Evolutionary conservation across 257 asterid species (phyloP).

Genomic region (Solanum bukasovii): DNA sequence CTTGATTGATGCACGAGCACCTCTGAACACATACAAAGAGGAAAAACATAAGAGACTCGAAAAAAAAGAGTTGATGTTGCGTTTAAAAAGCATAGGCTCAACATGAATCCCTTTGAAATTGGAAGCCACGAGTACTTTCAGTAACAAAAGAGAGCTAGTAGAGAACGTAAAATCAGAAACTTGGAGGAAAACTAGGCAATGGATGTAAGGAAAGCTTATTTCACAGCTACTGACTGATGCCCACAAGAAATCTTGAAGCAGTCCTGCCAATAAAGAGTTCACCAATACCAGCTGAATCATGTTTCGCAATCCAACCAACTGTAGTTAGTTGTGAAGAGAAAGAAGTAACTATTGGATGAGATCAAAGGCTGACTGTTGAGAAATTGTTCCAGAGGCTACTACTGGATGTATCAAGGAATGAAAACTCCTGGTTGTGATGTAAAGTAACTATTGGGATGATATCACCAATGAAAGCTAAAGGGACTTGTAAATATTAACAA

Average conservation of each 20-base stretch:
- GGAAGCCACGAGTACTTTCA: neutral
- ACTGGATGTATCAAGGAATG: neutral
- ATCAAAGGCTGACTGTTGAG: neutral
- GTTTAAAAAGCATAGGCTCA: neutral
- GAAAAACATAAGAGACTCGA: neutral
- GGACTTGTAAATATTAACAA: neutral
- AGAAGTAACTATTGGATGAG: neutral
- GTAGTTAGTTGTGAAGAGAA: neutral
- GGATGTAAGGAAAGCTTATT: neutral
- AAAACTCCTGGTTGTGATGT: neutral
- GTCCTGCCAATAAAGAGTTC: neutral
- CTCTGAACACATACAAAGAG: conserved; percentile 31
- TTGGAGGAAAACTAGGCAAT: neutral
- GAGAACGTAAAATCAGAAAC: neutral
- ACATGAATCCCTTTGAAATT: neutral
- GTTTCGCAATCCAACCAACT: neutral
- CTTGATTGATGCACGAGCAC: conserved; percentile 70
- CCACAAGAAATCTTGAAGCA: neutral
- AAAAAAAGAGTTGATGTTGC: neutral
- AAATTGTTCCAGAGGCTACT: neutral
- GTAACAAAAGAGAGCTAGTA: neutral
- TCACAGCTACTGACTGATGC: neutral
- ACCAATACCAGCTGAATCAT: neutral
- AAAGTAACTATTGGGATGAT: neutral
- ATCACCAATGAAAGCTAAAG: neutral